These are phyloP conservation scores for Cutaneotrichosporon sp. DNA, from an alignment of 1,284 basidiomycete genomes.

Conservation along the genomic window DNA sequence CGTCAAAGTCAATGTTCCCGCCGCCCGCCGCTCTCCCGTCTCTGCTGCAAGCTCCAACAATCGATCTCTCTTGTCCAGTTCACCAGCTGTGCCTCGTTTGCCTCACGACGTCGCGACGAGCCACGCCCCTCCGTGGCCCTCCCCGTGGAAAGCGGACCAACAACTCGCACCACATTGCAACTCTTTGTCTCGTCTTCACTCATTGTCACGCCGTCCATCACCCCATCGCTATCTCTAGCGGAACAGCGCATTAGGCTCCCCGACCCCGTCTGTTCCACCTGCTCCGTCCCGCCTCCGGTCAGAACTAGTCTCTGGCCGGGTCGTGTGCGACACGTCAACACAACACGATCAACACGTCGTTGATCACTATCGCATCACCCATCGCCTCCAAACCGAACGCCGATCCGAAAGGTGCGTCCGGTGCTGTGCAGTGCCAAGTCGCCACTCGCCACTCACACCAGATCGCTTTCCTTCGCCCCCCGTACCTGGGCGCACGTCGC, in stretches of 20 bases:
- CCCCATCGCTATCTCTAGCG: background rate
- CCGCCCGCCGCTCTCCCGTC: background rate
- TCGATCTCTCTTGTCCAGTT: too few species aligned
- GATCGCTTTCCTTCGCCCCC: background rate
- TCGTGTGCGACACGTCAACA: background rate
- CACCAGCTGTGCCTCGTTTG: background rate
- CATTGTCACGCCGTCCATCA: background rate
- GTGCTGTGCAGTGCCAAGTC: background rate
- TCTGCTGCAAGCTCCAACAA: background rate
- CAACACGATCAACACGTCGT: too few species aligned
- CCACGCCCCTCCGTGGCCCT: too few species aligned
- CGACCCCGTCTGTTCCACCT: background rate
- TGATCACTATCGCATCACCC: too few species aligned
- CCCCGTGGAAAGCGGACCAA: background rate
- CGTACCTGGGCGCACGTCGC: background rate
- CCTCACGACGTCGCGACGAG: background rate
- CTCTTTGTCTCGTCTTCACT: background rate
- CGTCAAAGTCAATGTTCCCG: background rate
- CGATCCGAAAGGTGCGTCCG: background rate
- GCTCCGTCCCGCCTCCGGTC: background rate
- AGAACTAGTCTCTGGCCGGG: too few species aligned
- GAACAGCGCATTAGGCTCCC: background rate
- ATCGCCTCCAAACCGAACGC: background rate
- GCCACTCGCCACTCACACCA: slow-evolving; percentile 4
- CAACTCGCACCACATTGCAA: too few species aligned